Base-by-base conservation (phyloP, 2,329 filamentous ascomycete genomes). In the Aureobasidium sp. region DNA sequence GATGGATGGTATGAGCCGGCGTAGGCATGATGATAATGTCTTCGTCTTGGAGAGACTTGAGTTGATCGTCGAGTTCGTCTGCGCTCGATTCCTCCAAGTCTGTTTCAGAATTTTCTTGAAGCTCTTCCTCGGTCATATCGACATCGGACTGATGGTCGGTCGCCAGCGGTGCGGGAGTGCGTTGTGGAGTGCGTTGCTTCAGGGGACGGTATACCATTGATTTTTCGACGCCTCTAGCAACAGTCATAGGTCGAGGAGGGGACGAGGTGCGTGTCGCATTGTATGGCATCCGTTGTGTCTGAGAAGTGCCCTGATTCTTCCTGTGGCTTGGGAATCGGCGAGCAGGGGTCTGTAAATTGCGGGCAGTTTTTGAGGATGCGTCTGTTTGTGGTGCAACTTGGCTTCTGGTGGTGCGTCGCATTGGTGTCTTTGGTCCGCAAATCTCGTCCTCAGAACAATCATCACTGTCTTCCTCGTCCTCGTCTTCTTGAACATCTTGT, bases 401-500 rank as follows among this genome's bases (percentile, higher is more conserved):
- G 18, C 58, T 62, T 29, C 33, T 50, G 29, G 55, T 55, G n/a
- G 63, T 38, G 33, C 58, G 64, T 15, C 59, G 51, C 53, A 69
- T 64, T 15, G 68, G 66, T 40, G 68, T 69, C 59, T 69, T 69
- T 29, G 68, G 68, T 3, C 68, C 68, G 36, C 68, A 69, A 16
- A 69, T 43, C 31, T 69, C 68, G 51, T 69, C 68, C 16, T 69
- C 68, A n/a, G 68, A 69, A 27, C 50, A 64, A 5, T 18, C 13
- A 2, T 56, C 18, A 1, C 48, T 51, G 1, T 47, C n/a, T 7
- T 56, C 20, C 10, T 48, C 51, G 4, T 20, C 33, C 20, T 43
- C 63, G 11, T 58, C 42, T n/a, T 63, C 58, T 25, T 50, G 6
- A 18, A n/a, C 27, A 62, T 27, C 45, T 51, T 45, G 54, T 15